Conservation (phyloP, 805 yeast species). For the Hagleromyces aurorensis region DNA sequence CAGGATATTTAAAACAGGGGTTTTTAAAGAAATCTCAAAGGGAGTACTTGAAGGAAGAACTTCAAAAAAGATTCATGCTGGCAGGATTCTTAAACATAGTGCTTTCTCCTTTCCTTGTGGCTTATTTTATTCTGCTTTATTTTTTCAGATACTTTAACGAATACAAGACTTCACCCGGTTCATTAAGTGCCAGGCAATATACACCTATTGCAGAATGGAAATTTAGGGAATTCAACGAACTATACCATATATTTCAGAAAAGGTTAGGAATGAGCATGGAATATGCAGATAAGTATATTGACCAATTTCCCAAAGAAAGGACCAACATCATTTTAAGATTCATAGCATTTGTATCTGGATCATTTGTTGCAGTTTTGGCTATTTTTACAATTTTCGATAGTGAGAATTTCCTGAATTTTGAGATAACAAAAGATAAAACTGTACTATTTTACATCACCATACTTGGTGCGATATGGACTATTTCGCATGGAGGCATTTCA, state of each 20-base stretch:
- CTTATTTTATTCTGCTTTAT: constrained; percentile 73
- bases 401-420: constrained; percentile 84
- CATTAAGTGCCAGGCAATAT: constrained; percentile 76
- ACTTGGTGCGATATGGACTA: constrained; percentile 82
- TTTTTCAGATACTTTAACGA: constrained; percentile 91
- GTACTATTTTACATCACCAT: constrained; percentile 82
- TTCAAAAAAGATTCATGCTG: constrained; percentile 70
- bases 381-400: constrained; percentile 74
- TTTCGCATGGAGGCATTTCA: constrained; percentile 63
- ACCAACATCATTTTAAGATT: constrained; percentile 49
- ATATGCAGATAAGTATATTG: constrained; percentile 74
- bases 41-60: constrained; percentile 55
- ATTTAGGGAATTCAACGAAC: constrained; percentile 86
- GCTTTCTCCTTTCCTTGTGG: constrained; percentile 77
- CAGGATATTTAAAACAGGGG: constrained; percentile 70
- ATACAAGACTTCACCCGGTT: constrained; percentile 78
- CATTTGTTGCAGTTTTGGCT: constrained; percentile 83
- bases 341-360: constrained; percentile 71
- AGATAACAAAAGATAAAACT: constrained; percentile 71
- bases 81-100: constrained; percentile 82
- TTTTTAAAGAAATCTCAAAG: constrained; percentile 68
- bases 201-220: constrained; percentile 96
- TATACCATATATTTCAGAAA: constrained; percentile 78
- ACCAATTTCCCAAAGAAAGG: constrained; percentile 85
- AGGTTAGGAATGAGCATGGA: constrained; percentile 70